Evolutionary conservation across 2,329 filamentous ascomycete species (phyloP).

Genomic region (Plenodomus biglobosus): DNA sequence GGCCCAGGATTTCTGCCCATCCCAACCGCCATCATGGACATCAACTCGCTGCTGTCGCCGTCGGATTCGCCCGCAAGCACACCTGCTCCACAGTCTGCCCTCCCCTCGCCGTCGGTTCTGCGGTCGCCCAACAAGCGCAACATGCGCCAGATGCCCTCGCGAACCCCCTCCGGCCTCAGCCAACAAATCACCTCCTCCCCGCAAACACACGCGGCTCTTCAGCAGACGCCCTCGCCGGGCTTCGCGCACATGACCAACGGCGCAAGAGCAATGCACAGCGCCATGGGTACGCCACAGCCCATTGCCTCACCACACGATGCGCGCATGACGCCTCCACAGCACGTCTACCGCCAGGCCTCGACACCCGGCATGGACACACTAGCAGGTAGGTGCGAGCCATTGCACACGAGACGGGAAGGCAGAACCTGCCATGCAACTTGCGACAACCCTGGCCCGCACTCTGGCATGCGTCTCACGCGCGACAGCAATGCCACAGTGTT

Average conservation of each 20-base stretch:
- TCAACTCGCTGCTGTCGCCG: conserved; percentile 53
- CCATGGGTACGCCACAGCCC: conserved; percentile 36
- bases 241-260: conserved; percentile 34
- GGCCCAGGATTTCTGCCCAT: not conserved
- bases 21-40: conserved; percentile 45
- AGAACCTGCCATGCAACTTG: not conserved
- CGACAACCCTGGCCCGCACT: not conserved
- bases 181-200: conserved; percentile 44
- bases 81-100: conserved; percentile 33
- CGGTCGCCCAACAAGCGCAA: conserved; percentile 37
- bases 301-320: conserved; percentile 36
- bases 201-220: conserved; percentile 41
- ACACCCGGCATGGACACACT: conserved; percentile 53
- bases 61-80: conserved; percentile 48
- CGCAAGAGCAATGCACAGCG: conserved; percentile 33
- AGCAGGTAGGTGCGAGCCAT: conserved; percentile 43
- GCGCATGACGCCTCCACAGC: conserved; percentile 39
- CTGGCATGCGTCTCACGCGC: not conserved
- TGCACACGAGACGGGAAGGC: conserved; percentile 8
- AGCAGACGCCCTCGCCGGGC: conserved; percentile 34
- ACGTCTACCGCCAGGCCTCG: conserved; percentile 45
- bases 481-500: not conserved
- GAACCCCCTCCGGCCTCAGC: conserved; percentile 49
- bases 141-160: conserved; percentile 40
- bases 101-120: conserved; percentile 29